A percentile compares a stretch with the other conserved stretches of the same genome.
Evolutionary conservation across 306 rosid species (phyloP).

Genomic region (Ochetophila trinervis): DNA sequence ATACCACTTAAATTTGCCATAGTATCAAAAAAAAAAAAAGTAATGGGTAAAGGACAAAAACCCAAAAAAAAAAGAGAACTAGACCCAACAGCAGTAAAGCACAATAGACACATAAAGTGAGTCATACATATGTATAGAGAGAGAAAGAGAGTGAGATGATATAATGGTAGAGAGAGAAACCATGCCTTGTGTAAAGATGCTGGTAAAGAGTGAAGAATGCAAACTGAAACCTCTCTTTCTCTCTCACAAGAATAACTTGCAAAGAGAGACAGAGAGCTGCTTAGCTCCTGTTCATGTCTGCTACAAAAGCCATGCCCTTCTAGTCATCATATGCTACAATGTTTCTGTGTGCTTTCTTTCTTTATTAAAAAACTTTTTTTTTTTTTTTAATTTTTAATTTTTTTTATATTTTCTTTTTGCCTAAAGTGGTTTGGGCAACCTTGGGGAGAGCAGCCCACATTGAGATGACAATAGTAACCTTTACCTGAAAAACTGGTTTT

Average conservation of each 20-base stretch:
- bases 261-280: slow-evolving; percentile 23
- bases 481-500: background rate
- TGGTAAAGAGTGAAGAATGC: background rate
- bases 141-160: background rate
- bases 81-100: slow-evolving; percentile 32
- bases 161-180: slow-evolving; percentile 27
- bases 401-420: background rate
- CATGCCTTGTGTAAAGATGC: slow-evolving; percentile 16
- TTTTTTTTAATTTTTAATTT: background rate
- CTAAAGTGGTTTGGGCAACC: slow-evolving; percentile 1
- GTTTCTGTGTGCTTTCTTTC: background rate
- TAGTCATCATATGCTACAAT: slow-evolving; percentile 28
- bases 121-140: background rate
- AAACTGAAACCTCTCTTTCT: slow-evolving; percentile 7
- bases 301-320: slow-evolving; percentile 22
- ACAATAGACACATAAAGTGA: slow-evolving; percentile 26
- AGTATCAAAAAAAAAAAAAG: slow-evolving; percentile 26
- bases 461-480: slow-evolving; percentile 1
- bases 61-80: background rate
- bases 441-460: slow-evolving; percentile 18
- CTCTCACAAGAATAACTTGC: slow-evolving; percentile 14
- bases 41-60: slow-evolving; percentile 15
- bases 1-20: slow-evolving; percentile 14
- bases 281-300: slow-evolving; percentile 19
- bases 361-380: background rate